These are phyloP conservation scores for Aquanectria penicillioides DNA, from an alignment of 2,329 filamentous ascomycete genomes.

Conservation along the genomic window DNA sequence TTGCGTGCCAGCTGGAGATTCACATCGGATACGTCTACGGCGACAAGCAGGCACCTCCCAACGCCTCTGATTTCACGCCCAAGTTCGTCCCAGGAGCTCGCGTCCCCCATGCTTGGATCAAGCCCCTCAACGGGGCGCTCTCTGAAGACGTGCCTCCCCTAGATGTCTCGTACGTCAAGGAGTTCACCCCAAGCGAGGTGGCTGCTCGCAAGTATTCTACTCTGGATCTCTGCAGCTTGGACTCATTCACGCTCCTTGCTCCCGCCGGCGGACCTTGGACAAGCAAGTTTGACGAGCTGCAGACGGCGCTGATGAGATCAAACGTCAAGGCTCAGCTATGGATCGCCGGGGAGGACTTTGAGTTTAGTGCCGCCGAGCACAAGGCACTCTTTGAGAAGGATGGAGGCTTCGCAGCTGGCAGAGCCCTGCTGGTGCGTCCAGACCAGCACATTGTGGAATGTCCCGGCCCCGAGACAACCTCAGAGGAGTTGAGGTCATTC, in stretches of 20 bases:
- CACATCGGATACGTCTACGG: conserved; percentile 58
- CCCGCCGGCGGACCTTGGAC: neutral
- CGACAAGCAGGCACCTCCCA: conserved; percentile 40
- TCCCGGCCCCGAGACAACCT: neutral
- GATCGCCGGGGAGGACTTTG: conserved; percentile 5
- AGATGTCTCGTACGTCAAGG: conserved; percentile 11
- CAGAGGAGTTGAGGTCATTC: neutral
- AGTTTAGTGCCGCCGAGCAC: neutral
- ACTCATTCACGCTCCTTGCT: neutral
- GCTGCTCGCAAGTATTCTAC: conserved; percentile 10
- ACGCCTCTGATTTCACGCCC: conserved; percentile 50
- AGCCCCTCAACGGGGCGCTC: conserved; percentile 9
- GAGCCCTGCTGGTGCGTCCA: conserved; percentile 47
- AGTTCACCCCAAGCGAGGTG: neutral
- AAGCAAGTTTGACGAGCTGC: neutral
- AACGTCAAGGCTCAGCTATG: neutral
- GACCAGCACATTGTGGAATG: conserved; percentile 49
- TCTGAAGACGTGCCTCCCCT: neutral
- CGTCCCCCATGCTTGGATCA: conserved; percentile 54
- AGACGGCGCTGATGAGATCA: neutral
- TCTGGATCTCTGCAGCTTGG: conserved; percentile 8
- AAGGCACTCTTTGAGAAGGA: conserved; percentile 30
- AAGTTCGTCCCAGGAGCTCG: conserved; percentile 51
- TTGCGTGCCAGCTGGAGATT: conserved; percentile 43
- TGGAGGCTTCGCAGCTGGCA: conserved; percentile 34